These are phyloP conservation scores for Tritrichomonas musculus DNA, from an alignment of 208 protist species.

Conservation along the genomic window DNA sequence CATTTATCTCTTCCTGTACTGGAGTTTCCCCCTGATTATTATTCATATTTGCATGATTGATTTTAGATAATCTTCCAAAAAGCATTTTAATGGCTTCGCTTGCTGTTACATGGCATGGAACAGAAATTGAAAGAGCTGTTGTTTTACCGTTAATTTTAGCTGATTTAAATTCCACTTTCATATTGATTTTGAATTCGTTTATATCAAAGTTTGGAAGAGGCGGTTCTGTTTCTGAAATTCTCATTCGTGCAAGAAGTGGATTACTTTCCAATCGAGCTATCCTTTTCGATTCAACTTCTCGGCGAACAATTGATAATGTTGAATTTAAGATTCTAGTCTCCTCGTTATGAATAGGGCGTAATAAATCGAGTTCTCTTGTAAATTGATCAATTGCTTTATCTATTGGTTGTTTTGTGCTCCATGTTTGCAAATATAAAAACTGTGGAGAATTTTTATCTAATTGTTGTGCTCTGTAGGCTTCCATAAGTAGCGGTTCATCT, in stretches of 20 bases:
- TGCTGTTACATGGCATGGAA: neutral
- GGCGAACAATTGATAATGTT: neutral
- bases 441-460: neutral
- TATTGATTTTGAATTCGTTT: neutral
- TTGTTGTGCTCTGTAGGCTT: neutral
- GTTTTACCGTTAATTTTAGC: neutral
- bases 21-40: too few relatives aligned
- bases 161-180: neutral
- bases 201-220: neutral
- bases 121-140: neutral
- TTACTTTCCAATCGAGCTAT: neutral
- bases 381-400: neutral
- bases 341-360: neutral
- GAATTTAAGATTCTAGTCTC: neutral
- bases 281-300: neutral
- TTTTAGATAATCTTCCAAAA: too few relatives aligned
- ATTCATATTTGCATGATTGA: too few relatives aligned
- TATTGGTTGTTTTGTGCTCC: neutral
- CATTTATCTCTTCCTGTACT: too few relatives aligned
- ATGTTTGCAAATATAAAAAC: neutral
- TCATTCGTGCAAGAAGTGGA: neutral
- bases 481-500: neutral
- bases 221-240: neutral
- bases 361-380: neutral
- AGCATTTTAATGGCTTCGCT: neutral